These are phyloP conservation scores for Solanum hybrid DNA, from an alignment of 305 asterid species.

Conservation along the genomic window DNA sequence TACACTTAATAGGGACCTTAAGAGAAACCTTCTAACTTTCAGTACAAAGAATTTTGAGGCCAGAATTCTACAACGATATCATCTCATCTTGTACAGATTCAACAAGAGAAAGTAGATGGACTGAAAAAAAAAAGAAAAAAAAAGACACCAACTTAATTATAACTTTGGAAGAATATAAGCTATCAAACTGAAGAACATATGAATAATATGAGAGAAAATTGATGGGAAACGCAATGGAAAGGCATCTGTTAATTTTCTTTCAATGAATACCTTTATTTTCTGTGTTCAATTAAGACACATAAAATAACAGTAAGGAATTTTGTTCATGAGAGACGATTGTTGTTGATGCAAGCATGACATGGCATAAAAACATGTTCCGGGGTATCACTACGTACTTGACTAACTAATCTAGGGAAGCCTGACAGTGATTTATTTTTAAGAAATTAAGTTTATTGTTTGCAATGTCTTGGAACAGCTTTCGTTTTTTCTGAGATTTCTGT, in stretches of 20 bases:
- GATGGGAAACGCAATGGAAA: neutral
- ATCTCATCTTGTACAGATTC: neutral
- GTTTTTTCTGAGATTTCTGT: neutral
- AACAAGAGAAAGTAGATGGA: neutral
- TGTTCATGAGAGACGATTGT: neutral
- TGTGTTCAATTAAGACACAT: neutral
- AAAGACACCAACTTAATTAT: neutral
- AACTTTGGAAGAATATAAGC: neutral
- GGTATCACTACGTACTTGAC: neutral
- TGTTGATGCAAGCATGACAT: neutral
- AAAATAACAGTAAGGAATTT: neutral
- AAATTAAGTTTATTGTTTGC: neutral
- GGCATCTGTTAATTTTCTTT: neutral
- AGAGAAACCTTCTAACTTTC: neutral
- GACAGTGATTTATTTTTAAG: neutral
- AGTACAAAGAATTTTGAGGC: neutral
- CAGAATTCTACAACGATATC: neutral
- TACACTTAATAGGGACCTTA: neutral
- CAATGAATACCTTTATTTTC: neutral
- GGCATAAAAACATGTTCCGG: neutral
- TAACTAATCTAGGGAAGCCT: neutral
- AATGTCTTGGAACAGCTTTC: neutral
- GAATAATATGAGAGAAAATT: neutral
- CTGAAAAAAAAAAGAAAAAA: neutral
- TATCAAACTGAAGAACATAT: neutral